Base-by-base conservation (phyloP, 208 protist genomes). In the Paratrypanosoma confusum region DNA sequence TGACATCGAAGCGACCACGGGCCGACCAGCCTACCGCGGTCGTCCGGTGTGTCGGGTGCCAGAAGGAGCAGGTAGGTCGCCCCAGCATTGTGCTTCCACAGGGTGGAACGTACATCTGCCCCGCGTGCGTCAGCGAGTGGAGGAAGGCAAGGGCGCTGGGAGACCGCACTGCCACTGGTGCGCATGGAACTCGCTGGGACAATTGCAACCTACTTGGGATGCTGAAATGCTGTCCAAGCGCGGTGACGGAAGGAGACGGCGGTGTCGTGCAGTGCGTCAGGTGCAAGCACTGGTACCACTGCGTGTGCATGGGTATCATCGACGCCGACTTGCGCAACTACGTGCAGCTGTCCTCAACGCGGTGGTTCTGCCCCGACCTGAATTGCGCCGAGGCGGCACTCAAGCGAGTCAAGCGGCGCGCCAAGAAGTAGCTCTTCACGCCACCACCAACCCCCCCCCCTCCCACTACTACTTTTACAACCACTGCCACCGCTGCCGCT, bases 191-290 rank as follows among this genome's bases (percentile, higher is more conserved):
- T n/a, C n/a, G n/a, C n/a, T n/a, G n/a, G n/a, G n/a, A n/a, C 50
- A 33, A 37, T 28, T 7, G 40, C 39, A 7, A 52, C 48, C 36
- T 32, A 37, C 0, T 84, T 84, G 76, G 78, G 36, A 92, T 76
- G 24, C 76, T 92, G 37, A 74, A 67, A 59, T 92, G 83, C 55
- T 92, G 83, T 46, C 83, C 83, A 0, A 75, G 76, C 14, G 66
- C 70, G 14, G 71, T 69, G 3, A 67, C 68, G 43, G 79, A 72
- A 16, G 67, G 57, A 4, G 50, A 69, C 11, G 70, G 65, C 20
- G 69, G 73, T n/a, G 80, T 92, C 7, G 56, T 86, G 31, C 73
- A 65, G 10, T 92, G 83, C 31, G 52, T 52, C 22, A 44, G 51
- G 13, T 92, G 83, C 61, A 43, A 42, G 16, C 41, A 65, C 3